Evolutionary conservation across 2,329 filamentous ascomycete genomes (phyloP).

Genomic region (Paramyrothecium roridum): DNA sequence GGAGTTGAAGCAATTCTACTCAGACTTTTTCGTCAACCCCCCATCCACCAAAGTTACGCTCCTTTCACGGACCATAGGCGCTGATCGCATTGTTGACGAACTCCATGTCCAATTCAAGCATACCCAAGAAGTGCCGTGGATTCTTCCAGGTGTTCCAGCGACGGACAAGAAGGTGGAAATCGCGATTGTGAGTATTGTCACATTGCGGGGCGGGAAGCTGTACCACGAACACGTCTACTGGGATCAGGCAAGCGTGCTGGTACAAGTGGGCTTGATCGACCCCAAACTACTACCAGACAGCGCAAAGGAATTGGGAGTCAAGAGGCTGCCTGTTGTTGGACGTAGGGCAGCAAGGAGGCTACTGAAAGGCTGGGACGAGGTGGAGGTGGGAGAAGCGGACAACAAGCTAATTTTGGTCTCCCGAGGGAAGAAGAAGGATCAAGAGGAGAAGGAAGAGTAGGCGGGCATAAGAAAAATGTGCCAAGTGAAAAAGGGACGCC

Average conservation of each 20-base stretch:
- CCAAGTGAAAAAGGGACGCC: no score
- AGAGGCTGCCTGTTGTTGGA: constrained; percentile 36
- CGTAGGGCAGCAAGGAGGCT: constrained; percentile 34
- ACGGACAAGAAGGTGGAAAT: constrained; percentile 50
- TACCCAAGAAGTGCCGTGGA: constrained; percentile 55
- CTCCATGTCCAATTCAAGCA: constrained; percentile 58
- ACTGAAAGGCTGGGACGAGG: constrained; percentile 25
- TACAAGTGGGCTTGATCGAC: constrained; percentile 56
- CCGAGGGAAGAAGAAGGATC: no score
- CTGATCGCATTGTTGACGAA: constrained; percentile 63
- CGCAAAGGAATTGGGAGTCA: constrained; percentile 28
- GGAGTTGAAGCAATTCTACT: constrained; percentile 61
- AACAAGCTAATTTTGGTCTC: constrained; percentile 29
- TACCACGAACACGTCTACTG: constrained; percentile 63
- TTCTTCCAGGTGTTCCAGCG: constrained; percentile 56
- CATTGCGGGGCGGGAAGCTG: constrained; percentile 55
- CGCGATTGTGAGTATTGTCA: constrained; percentile 57
- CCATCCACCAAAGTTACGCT: constrained; percentile 57
- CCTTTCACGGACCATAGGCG: constrained; percentile 61
- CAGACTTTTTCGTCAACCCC: constrained; percentile 62
- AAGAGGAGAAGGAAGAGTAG: no score
- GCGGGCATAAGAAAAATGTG: no score
- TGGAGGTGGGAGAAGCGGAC: constrained; percentile 38
- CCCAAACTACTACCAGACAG: constrained; percentile 31
- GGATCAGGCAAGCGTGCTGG: constrained; percentile 59